Evolutionary conservation across 768 basidiomycete genomes (phyloP).

Genomic region (Leccinum subgranulosum): DNA sequence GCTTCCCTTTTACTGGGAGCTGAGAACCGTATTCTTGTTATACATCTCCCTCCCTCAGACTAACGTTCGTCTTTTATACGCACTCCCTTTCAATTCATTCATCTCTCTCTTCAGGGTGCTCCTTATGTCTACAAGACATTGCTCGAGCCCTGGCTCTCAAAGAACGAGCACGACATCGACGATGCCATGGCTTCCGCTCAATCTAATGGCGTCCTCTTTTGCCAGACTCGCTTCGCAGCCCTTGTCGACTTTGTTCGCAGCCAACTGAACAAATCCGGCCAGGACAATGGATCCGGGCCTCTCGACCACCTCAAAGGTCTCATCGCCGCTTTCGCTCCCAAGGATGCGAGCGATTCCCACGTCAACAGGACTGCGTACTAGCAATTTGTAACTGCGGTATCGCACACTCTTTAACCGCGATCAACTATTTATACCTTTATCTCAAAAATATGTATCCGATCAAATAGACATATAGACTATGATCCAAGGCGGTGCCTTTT

Average conservation of each 20-base stretch:
- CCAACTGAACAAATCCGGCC: constrained; percentile 41
- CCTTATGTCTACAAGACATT: constrained; percentile 60
- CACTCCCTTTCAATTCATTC: neutral
- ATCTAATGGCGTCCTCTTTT: constrained; percentile 50
- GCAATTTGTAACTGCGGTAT: constrained; percentile 12
- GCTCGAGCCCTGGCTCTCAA: constrained; percentile 56
- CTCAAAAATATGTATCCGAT: constrained; percentile 6
- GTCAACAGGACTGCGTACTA: constrained; percentile 4
- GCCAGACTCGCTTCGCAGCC: constrained; percentile 47
- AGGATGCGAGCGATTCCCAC: constrained; percentile 6
- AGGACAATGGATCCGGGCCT: constrained; percentile 21
- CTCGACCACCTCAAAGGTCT: constrained; percentile 35
- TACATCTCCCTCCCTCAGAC: constrained; percentile 70
- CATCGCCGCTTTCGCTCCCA: constrained; percentile 29
- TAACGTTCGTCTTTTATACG: constrained; percentile 41
- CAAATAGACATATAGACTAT: constrained; percentile 13
- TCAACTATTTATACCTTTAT: constrained; percentile 1
- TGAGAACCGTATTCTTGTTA: constrained; percentile 63
- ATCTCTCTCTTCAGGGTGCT: constrained; percentile 50
- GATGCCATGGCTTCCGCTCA: constrained; percentile 54
- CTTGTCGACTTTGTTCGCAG: constrained; percentile 48
- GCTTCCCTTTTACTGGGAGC: constrained; percentile 77
- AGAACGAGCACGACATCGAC: constrained; percentile 61
- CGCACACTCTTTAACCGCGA: neutral
- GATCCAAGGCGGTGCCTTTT: constrained; percentile 51